Evolutionary conservation across 1,139 yeast genomes (phyloP), one percentile per base, ranked within the genome.

Genomic region (Kluyveromyces sp.): DNA sequence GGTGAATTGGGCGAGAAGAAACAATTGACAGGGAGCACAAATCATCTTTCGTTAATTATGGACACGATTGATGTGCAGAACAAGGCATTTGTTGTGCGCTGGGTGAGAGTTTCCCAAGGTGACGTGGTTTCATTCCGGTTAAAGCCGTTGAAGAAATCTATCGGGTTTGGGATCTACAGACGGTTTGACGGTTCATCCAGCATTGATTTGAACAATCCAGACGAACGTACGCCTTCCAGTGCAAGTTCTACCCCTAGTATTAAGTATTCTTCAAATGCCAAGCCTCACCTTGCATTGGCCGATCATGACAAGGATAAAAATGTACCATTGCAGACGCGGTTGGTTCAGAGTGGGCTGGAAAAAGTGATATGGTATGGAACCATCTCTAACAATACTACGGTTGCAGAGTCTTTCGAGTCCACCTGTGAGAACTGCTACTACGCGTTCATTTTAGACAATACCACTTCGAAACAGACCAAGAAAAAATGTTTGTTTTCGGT

Each of bases 381-480:
- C 70, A 52, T 75, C 39, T 53, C 60, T n/a, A 77, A 75, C 1
- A 80, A 79, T 52, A 81, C 79, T 53, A 65, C 81, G 59, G 95
- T 94, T 0, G 70, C 74, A 34, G 72, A 82, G 51, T 73, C 72
- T 25, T 83, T 83, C 2, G 62, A 65, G 2, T 68, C 70, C 33
- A 32, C 39, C 7, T 31, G 39, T 28, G 70, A 68, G 26, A 68
- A 69, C 35, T 82, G 80, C 7, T 76, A 81, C 61, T 85, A 78
- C 68, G 97, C 97, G 0, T 83, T 92, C 61, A 83, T 92, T 21
- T 83, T 92, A 62, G 97, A 92, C 65, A 92, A 92, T 64, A 84
- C 96, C 1, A 88, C 90, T 55, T 83, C 96, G 36, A 88, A 87
- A 59, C 87, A 83, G 39, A 84, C 81, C 26, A 81, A 90, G 45